phyloP scores from a whole-genome alignment of 805 yeast species.

The Peterozyma toletana region DNA sequence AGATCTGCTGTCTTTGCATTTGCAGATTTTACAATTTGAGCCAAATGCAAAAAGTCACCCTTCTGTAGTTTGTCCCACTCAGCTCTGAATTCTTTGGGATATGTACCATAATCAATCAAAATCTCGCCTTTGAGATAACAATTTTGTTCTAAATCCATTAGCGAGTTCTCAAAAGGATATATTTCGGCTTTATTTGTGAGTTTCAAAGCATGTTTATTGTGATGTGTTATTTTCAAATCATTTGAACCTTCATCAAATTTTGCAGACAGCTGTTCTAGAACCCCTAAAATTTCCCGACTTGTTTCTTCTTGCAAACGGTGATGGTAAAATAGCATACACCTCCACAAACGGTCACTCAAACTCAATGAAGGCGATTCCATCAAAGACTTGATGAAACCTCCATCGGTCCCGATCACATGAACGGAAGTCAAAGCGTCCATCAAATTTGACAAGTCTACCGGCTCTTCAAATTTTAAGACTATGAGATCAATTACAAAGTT shows the following conservation, averaged over 20 bases:
- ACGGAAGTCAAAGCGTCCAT: too few species aligned
- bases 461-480: too few species aligned
- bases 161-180: neutral
- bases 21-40: neutral
- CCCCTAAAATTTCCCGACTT: too few species aligned
- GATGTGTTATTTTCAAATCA: conserved; percentile 1
- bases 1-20: neutral
- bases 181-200: neutral
- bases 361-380: too few species aligned
- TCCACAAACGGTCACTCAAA: too few species aligned
- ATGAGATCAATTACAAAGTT: too few species aligned
- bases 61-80: neutral
- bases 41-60: neutral
- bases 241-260: neutral
- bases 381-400: too few species aligned
- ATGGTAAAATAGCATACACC: too few species aligned
- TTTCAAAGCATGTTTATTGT: neutral
- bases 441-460: too few species aligned
- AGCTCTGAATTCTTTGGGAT: neutral
- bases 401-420: too few species aligned
- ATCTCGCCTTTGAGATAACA: neutral
- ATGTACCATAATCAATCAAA: neutral
- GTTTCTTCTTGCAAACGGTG: too few species aligned
- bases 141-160: neutral
- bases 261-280: too few species aligned